A percentile compares a stretch with the other conserved stretches of the same genome.
Conservation (phyloP, 805 yeast genomes). For the Monosporozyma siamensis region DNA sequence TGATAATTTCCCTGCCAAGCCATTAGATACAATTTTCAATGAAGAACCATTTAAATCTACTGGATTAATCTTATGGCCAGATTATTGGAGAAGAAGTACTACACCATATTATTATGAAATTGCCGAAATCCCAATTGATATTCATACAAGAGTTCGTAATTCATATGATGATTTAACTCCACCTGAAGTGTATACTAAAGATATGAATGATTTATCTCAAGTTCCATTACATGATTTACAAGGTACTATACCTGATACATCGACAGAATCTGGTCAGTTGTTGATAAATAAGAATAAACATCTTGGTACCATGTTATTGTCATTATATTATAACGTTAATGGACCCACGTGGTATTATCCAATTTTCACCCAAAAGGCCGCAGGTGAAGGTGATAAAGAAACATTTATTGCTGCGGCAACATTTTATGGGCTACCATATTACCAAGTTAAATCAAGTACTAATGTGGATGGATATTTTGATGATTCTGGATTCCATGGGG, state of each 20-base stretch:
- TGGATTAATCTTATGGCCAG: slow-evolving; percentile 69
- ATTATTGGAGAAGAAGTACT: slow-evolving; percentile 80
- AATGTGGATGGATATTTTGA: slow-evolving; percentile 34
- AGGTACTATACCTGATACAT: slow-evolving; percentile 59
- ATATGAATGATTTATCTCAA: slow-evolving; percentile 21
- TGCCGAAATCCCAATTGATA: slow-evolving; percentile 48
- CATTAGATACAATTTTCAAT: slow-evolving; percentile 52
- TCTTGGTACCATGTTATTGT: slow-evolving; percentile 46
- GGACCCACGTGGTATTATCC: slow-evolving; percentile 68
- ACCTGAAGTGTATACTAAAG: slow-evolving; percentile 20
- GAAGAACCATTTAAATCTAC: slow-evolving; percentile 46
- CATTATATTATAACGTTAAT: slow-evolving; percentile 56
- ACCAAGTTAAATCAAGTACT: slow-evolving; percentile 37
- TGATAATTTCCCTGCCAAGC: slow-evolving; percentile 62
- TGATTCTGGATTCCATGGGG: slow-evolving; percentile 41
- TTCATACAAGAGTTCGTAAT: slow-evolving; percentile 33
- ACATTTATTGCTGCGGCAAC: slow-evolving; percentile 57
- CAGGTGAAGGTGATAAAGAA: slow-evolving; percentile 77
- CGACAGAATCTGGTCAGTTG: slow-evolving; percentile 69
- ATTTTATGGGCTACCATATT: slow-evolving; percentile 37
- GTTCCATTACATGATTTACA: slow-evolving; percentile 49
- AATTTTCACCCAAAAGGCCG: slow-evolving; percentile 64
- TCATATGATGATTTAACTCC: slow-evolving; percentile 32
- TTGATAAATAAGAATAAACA: slow-evolving; percentile 55
- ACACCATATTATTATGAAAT: slow-evolving; percentile 65